Base-by-base conservation (phyloP, 176 grass and related monocot species). In the Panicum miliaceum region DNA sequence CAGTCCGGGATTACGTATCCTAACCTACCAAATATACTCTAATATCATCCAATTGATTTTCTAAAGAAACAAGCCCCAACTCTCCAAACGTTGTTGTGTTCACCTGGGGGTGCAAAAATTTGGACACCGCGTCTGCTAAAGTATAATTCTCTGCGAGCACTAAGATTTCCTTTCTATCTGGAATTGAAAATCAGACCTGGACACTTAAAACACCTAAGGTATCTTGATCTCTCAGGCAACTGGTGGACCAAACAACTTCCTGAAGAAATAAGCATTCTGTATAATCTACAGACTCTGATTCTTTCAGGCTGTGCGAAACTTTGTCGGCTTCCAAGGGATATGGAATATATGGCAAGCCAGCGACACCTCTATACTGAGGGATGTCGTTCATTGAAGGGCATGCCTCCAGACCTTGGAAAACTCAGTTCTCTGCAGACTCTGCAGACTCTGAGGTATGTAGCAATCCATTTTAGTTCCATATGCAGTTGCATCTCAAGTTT, bases 281-380 rank as follows among this genome's bases (percentile, higher is more conserved):
- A 83, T 7, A 63, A 40, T 64, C 22, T 83, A 20, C 42, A 83
- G 11, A 64, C 81, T 0, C 22, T 75, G 48, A 65, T 77, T 4
- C 6, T 85, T 69, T 25, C 38, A 1, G 0, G 0, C 2, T 78
- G 74, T 15, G 0, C 0, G 0, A 0, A 0, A 0, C 73, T 85
- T 60, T 7, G 1, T 36, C 36, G 0, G 15, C 73, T 85, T 59
- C 89, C 89, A 73, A 62, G 77, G 29, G 57, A 86, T 42, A 90
- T 90, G 84, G 76, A 65, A 51, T 80, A 66, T 50, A 75, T 87
- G 89, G n/a, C 23, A 27, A 71, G 68, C 23, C 68, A 47, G 13
- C 41, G 68, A 1, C 68, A 46, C n/a, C 41, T 71, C 0, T 87
- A 82, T 6, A 77, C 63, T 40, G 12, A 60, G 15, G 12, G 6